These are phyloP conservation scores for Globisporangium yorkense DNA, from an alignment of 352 stramenopile species.

Conservation along the genomic window DNA sequence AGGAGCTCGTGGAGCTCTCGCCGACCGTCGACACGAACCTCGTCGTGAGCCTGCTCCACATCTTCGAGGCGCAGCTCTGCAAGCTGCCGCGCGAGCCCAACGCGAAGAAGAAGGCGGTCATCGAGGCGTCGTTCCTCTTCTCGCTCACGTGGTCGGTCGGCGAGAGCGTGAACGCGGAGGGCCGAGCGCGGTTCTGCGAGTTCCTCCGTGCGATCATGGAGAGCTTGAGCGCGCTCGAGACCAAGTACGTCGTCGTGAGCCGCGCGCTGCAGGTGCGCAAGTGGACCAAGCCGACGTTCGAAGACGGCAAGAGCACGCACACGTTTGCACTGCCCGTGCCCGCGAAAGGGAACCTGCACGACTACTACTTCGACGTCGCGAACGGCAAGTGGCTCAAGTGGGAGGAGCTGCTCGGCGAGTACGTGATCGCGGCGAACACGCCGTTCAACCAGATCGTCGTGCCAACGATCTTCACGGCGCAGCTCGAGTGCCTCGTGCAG, in stretches of 20 bases:
- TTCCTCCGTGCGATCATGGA: conserved; percentile 80
- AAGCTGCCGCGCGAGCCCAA: conserved; percentile 66
- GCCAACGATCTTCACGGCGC: conserved; percentile 90
- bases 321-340: conserved; percentile 45
- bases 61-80: conserved; percentile 74
- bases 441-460: conserved; percentile 92
- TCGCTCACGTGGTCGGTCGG: conserved; percentile 89
- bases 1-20: conserved; percentile 80
- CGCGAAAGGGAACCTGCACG: conserved; percentile 71
- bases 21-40: conserved; percentile 90
- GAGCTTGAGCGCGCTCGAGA: conserved; percentile 59
- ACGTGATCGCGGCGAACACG: conserved; percentile 80
- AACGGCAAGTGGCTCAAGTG: conserved; percentile 88
- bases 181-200: conserved; percentile 65
- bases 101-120: conserved; percentile 48
- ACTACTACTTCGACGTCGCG: conserved; percentile 83
- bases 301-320: conserved; percentile 55
- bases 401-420: conserved; percentile 85
- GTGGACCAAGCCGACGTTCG: conserved; percentile 68
- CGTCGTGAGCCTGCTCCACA: conserved; percentile 83
- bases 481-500: conserved; percentile 86
- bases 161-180: conserved; percentile 69
- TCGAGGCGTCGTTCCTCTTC: conserved; percentile 89
- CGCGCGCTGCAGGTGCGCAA: conserved; percentile 79
- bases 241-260: conserved; percentile 69